Conservation (phyloP, 768 basidiomycete genomes). For the Termitomyces sp. region DNA sequence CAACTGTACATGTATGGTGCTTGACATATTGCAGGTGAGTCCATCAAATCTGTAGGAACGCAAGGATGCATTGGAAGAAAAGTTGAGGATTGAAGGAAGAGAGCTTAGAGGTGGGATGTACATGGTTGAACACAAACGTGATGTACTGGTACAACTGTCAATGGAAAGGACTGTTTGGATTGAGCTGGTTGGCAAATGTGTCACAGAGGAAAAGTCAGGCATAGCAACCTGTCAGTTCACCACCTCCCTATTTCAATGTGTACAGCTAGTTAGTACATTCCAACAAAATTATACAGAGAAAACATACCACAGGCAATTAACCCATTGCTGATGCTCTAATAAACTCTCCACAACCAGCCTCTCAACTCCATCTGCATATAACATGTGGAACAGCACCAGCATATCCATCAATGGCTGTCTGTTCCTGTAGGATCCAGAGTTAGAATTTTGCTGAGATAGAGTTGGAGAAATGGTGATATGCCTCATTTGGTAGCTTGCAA, state of each 20-base stretch:
- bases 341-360: slow-evolving; percentile 86
- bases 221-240: slow-evolving; percentile 53
- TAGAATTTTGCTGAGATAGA: slow-evolving; percentile 28
- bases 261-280: too few relatives aligned
- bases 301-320: slow-evolving; percentile 84
- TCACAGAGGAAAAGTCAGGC: slow-evolving; percentile 46
- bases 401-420: slow-evolving; percentile 59
- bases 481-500: slow-evolving; percentile 43
- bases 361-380: slow-evolving; percentile 89
- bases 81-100: slow-evolving; percentile 69
- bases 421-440: slow-evolving; percentile 39
- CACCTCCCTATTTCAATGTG: slow-evolving; percentile 58
- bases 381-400: slow-evolving; percentile 86
- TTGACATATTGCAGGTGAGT: slow-evolving; percentile 38
- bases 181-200: slow-evolving; percentile 50
- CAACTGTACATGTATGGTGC: slow-evolving; percentile 64
- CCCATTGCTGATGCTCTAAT: slow-evolving; percentile 86
- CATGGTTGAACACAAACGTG: slow-evolving; percentile 64
- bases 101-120: slow-evolving; percentile 75
- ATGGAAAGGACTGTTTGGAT: slow-evolving; percentile 69
- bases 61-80: slow-evolving; percentile 31
- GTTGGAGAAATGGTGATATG: slow-evolving; percentile 55
- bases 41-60: slow-evolving; percentile 22
- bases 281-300: slow-evolving; percentile 2
- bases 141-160: slow-evolving; percentile 38